Conservation (phyloP, 345 rosid genomes). For the Turritis glabra region DNA sequence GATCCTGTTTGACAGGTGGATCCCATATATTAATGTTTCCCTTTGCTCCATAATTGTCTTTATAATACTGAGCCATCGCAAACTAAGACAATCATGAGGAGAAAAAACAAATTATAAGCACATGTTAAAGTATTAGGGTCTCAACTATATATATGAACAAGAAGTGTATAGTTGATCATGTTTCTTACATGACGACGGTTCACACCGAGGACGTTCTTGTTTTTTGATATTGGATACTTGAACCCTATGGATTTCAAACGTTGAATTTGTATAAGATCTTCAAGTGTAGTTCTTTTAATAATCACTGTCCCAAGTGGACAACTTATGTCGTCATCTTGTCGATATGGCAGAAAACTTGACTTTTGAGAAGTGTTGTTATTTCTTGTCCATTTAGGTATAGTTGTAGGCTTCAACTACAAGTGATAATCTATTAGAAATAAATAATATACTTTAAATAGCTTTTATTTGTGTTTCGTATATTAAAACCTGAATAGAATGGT, state of each 20-base stretch:
- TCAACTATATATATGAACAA: neutral
- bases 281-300: slow-evolving; percentile 18
- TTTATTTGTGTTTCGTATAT: neutral
- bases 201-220: neutral
- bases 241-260: slow-evolving; percentile 11
- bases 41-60: neutral
- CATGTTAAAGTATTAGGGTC: neutral
- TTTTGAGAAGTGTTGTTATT: slow-evolving; percentile 11
- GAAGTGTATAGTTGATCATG: too few relatives aligned
- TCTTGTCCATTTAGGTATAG: slow-evolving; percentile 24
- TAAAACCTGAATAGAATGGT: slow-evolving; percentile 30
- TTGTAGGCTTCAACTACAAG: slow-evolving; percentile 28
- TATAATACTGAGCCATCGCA: neutral
- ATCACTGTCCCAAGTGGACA: slow-evolving; percentile 34
- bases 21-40: slow-evolving; percentile 32
- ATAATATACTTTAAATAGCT: neutral
- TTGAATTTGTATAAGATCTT: slow-evolving; percentile 18
- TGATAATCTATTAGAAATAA: neutral
- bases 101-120: neutral
- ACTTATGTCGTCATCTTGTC: neutral
- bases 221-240: neutral
- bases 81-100: neutral
- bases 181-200: slow-evolving; percentile 27
- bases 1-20: slow-evolving; percentile 7
- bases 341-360: neutral